A percentile compares a stretch with the other conserved stretches of the same genome.
Evolutionary conservation across 2,329 filamentous ascomycete genomes (phyloP).

Genomic region (Aspergillus japonicus): DNA sequence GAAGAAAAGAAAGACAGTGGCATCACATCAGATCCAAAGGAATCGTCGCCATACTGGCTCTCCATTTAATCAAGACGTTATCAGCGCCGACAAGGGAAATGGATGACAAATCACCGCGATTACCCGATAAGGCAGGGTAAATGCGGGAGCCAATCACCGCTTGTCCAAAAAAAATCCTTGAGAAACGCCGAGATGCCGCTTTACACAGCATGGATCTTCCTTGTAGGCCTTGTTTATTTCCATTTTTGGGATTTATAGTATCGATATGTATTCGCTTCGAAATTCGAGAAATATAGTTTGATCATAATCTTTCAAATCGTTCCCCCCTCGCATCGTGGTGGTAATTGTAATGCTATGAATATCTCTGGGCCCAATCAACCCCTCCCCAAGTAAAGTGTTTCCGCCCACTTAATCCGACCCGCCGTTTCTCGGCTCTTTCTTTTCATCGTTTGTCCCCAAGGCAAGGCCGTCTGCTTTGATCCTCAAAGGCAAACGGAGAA

Average conservation of each 20-base stretch:
- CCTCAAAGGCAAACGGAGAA: not conserved
- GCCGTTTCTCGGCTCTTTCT: not conserved
- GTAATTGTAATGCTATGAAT: not conserved
- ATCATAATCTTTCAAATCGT: no score
- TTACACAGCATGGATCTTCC: no score
- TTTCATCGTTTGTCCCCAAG: not conserved
- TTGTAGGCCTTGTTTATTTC: no score
- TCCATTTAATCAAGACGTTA: not conserved
- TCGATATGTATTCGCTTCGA: no score
- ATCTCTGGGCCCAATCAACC: not conserved
- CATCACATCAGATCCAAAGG: no score
- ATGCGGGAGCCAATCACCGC: conserved; percentile 9
- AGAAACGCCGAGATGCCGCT: not conserved
- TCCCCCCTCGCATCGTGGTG: not conserved
- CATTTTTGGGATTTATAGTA: no score
- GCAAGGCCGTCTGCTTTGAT: not conserved
- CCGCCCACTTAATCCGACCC: conserved; percentile 5
- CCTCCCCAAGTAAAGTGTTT: conserved; percentile 2
- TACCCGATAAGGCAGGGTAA: not conserved
- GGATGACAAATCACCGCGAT: not conserved
- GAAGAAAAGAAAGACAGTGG: no score
- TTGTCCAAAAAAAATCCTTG: not conserved
- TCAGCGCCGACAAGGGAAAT: not conserved
- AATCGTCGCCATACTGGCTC: no score
- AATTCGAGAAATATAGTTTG: no score